These are phyloP conservation scores for Solanum arcanum DNA, from an alignment of 257 asterid genomes.

Conservation along the genomic window DNA sequence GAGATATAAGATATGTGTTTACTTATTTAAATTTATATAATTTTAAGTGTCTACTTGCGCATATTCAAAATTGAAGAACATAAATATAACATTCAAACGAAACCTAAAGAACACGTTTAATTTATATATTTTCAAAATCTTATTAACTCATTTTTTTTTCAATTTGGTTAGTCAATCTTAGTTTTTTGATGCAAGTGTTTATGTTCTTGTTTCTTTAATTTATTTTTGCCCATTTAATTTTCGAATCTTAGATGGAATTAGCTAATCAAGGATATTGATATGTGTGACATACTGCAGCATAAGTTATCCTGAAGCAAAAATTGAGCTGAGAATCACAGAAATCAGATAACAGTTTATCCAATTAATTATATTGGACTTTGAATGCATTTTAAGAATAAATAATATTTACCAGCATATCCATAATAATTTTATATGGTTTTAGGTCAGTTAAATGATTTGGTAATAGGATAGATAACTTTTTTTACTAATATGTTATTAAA, in stretches of 20 bases:
- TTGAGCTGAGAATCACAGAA: not conserved
- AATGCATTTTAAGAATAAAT: no score
- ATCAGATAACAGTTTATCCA: not conserved
- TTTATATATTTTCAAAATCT: not conserved
- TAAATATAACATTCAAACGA: no score
- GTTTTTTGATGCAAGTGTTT: not conserved
- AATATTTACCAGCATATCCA: no score
- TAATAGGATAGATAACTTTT: no score
- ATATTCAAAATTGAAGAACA: no score
- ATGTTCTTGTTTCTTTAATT: not conserved
- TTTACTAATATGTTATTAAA: no score
- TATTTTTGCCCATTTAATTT: not conserved
- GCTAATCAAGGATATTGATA: constrained; percentile 2
- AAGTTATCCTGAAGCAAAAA: constrained; percentile 6
- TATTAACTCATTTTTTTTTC: not conserved
- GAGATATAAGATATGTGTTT: no score
- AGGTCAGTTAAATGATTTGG: no score
- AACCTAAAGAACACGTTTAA: no score
- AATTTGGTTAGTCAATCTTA: not conserved
- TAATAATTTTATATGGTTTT: no score
- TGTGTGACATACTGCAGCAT: constrained; percentile 13
- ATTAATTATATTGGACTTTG: not conserved
- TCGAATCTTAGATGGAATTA: not conserved
- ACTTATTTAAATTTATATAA: no score
- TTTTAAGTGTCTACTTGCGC: accelerated